Conservation (phyloP, 164 flowering plant genomes). For the Nymphaea colorata region DNA sequence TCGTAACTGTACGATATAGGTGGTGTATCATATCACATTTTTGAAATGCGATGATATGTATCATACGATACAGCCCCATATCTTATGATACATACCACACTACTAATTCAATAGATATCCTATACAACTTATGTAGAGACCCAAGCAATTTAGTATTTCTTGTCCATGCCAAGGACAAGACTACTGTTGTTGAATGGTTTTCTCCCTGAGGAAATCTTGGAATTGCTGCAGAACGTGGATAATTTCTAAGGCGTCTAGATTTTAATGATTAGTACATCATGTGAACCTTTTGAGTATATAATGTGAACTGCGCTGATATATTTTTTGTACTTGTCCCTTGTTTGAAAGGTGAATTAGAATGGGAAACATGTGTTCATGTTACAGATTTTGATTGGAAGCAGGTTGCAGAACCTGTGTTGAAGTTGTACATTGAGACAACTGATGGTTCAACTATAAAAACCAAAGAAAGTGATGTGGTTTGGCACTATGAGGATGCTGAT, state of each 20-base stretch:
- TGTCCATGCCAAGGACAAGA: slow-evolving; percentile 49
- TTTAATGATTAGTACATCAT: too few relatives aligned
- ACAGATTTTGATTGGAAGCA: slow-evolving; percentile 33
- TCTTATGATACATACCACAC: too few relatives aligned
- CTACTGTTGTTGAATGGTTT: slow-evolving; percentile 47
- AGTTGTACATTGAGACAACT: slow-evolving; percentile 34
- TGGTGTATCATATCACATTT: too few relatives aligned
- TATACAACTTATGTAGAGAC: slow-evolving; percentile 47
- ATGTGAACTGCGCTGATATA: too few relatives aligned
- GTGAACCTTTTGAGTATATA: not conserved
- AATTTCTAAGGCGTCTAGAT: slow-evolving; percentile 60
- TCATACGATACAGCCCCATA: too few relatives aligned
- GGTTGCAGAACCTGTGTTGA: slow-evolving; percentile 37
- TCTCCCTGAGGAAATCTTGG: slow-evolving; percentile 53
- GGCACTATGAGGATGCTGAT: slow-evolving; percentile 39
- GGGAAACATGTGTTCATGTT: slow-evolving; percentile 26
- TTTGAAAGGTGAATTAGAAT: slow-evolving; percentile 18
- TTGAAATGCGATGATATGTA: too few relatives aligned
- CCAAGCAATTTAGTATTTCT: slow-evolving; percentile 51
- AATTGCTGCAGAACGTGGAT: slow-evolving; percentile 76
- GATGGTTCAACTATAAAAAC: slow-evolving; percentile 35
- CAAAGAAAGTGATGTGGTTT: slow-evolving; percentile 32
- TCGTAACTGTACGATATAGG: too few relatives aligned
- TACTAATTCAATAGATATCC: slow-evolving; percentile 33
- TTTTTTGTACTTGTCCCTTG: too few relatives aligned